These are phyloP conservation scores for Hypholoma fasciculare DNA, from an alignment of 768 basidiomycete species.

Conservation along the genomic window DNA sequence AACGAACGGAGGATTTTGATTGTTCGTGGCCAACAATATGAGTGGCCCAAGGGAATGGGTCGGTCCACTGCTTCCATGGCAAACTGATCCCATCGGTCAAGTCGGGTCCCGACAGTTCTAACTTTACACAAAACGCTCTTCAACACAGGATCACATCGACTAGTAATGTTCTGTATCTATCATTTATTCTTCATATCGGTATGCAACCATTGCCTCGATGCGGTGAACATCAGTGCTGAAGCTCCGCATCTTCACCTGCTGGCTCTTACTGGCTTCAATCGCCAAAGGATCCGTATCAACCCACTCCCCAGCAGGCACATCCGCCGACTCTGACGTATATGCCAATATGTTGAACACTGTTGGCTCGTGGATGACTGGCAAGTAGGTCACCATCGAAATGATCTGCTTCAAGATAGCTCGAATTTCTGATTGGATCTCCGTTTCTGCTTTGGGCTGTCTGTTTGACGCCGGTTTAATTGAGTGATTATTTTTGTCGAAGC, in stretches of 20 bases:
- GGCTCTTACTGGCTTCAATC: slow-evolving; percentile 91
- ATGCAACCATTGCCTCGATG: slow-evolving; percentile 97
- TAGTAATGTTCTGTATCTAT: neutral
- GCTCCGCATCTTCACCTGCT: slow-evolving; percentile 91
- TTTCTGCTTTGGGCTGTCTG: slow-evolving; percentile 65
- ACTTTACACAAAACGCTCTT: slow-evolving; percentile 9
- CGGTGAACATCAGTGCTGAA: slow-evolving; percentile 99
- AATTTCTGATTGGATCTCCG: slow-evolving; percentile 96
- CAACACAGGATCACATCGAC: slow-evolving; percentile 6
- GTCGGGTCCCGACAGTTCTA: slow-evolving; percentile 16
- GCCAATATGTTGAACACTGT: slow-evolving; percentile 98
- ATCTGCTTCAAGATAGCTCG: slow-evolving; percentile 98
- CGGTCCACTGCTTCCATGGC: slow-evolving; percentile 25
- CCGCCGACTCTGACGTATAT: slow-evolving; percentile 90
- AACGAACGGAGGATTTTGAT: slow-evolving; percentile 7
- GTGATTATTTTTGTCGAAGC: slow-evolving; percentile 1
- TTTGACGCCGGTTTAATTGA: slow-evolving; percentile 29
- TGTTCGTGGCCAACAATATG: slow-evolving; percentile 12
- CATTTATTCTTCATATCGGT: slow-evolving; percentile 81
- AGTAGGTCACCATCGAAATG: slow-evolving; percentile 93
- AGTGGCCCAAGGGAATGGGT: slow-evolving; percentile 16
- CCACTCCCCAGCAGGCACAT: slow-evolving; percentile 94
- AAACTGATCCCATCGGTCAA: slow-evolving; percentile 33
- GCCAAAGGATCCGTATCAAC: slow-evolving; percentile 91
- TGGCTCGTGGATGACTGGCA: slow-evolving; percentile 93